phyloP scores from a whole-genome alignment of 2,329 filamentous ascomycete genomes.

The Stemphylium vesicarium region DNA sequence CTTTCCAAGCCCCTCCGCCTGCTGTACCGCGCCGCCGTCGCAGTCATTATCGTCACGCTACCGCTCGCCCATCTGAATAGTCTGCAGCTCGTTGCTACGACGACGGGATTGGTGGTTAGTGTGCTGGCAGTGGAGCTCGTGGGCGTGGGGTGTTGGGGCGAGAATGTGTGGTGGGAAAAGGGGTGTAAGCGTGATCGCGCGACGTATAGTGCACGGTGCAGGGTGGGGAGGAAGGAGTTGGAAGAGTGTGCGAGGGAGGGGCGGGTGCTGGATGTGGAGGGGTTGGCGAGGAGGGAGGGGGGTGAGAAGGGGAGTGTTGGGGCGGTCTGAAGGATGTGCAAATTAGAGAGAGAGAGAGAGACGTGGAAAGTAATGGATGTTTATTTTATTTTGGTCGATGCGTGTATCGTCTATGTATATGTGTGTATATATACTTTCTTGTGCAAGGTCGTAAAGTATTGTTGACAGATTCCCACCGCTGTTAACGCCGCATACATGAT shows the following conservation, averaged over 20 bases:
- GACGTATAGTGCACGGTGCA: slow-evolving; percentile 42
- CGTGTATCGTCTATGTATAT: too few relatives aligned
- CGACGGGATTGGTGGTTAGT: slow-evolving; percentile 47
- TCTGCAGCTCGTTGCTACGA: slow-evolving; percentile 48
- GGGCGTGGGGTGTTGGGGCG: slow-evolving; percentile 36
- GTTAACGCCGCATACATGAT: too few relatives aligned
- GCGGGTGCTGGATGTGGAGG: slow-evolving; percentile 42
- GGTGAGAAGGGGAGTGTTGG: slow-evolving; percentile 33
- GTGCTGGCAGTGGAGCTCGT: slow-evolving; percentile 47
- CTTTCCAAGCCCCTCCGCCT: slow-evolving; percentile 60
- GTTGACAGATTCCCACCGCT: too few relatives aligned
- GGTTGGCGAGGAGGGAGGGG: slow-evolving; percentile 38
- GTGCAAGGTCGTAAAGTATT: too few relatives aligned
- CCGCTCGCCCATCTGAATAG: slow-evolving; percentile 55
- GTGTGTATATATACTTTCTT: too few relatives aligned
- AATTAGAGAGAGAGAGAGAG: too few relatives aligned
- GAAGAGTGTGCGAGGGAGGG: slow-evolving; percentile 40
- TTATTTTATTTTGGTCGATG: too few relatives aligned
- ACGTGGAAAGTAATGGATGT: too few relatives aligned
- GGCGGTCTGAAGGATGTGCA: not conserved
- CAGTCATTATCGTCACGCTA: slow-evolving; percentile 61
- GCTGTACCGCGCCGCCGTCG: slow-evolving; percentile 57
- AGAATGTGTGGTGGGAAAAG: slow-evolving; percentile 37
- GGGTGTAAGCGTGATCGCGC: slow-evolving; percentile 30
- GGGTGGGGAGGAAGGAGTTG: slow-evolving; percentile 38